Conservation (phyloP, 2,329 filamentous ascomycete species). For the Metarhizium robertsii region DNA sequence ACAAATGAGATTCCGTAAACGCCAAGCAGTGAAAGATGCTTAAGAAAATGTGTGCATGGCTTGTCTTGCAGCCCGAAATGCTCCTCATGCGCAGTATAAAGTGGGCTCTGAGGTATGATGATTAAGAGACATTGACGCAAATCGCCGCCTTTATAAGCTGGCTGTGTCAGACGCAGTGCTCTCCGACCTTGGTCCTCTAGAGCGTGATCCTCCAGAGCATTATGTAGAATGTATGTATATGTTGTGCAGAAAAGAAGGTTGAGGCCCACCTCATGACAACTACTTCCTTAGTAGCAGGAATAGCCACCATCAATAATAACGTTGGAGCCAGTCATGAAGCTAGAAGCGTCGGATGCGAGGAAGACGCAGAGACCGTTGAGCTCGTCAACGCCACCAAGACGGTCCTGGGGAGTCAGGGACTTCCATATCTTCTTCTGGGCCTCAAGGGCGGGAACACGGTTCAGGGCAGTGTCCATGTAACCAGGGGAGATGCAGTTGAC, state of each 20-base stretch:
- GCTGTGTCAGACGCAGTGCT: not conserved
- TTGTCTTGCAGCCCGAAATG: not conserved
- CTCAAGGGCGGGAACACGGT: conserved; percentile 68
- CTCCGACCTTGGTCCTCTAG: not conserved
- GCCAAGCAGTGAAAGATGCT: conserved; percentile 4
- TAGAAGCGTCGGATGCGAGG: conserved; percentile 61
- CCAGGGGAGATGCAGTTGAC: conserved; percentile 80
- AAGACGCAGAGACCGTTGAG: conserved; percentile 71
- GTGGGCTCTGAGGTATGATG: not conserved
- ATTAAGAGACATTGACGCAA: not conserved
- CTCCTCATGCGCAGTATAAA: not conserved
- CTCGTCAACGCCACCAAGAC: conserved; percentile 64
- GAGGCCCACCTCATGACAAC: not conserved
- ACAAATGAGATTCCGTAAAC: conserved; percentile 5
- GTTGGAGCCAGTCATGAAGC: conserved; percentile 72
- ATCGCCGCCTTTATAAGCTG: not conserved
- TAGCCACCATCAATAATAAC: conserved; percentile 63
- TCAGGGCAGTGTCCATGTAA: conserved; percentile 79
- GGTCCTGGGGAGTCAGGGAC: conserved; percentile 61
- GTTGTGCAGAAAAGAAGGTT: not conserved
- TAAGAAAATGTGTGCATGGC: not conserved
- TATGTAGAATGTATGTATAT: not conserved
- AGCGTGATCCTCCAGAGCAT: not conserved
- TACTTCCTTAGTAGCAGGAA: conserved; percentile 44
- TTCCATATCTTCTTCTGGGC: conserved; percentile 78